Evolutionary conservation across 2,329 filamentous ascomycete species (phyloP).

Genomic region (Leptographium galeiforme): DNA sequence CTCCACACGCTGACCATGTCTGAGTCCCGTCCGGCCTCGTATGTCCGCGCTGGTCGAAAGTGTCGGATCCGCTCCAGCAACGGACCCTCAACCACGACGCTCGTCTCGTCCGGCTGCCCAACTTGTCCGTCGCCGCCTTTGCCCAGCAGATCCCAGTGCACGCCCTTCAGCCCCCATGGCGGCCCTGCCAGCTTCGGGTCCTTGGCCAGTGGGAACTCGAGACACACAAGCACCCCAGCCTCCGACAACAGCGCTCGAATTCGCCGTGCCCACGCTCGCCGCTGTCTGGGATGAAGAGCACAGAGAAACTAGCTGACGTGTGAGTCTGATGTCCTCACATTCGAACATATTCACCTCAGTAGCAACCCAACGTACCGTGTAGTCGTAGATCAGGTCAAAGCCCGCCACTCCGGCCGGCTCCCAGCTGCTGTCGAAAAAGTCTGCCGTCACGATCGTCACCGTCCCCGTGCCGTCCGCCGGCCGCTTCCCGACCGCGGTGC

Average conservation of each 20-base stretch:
- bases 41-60: not conserved
- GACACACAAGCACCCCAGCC: conserved; percentile 21
- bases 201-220: conserved; percentile 28
- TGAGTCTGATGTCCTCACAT: not conserved
- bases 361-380: conserved; percentile 18
- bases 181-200: conserved; percentile 18
- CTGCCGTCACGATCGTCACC: conserved; percentile 29
- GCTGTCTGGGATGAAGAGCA: conserved; percentile 15
- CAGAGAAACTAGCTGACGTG: conserved; percentile 16
- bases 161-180: conserved; percentile 23
- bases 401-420: conserved; percentile 12
- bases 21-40: not conserved
- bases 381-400: conserved; percentile 33
- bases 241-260: conserved; percentile 18
- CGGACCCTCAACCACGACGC: not conserved
- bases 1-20: not conserved
- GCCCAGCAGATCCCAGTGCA: conserved; percentile 21
- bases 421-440: conserved; percentile 34
- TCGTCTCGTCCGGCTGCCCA: conserved; percentile 6
- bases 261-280: conserved; percentile 15
- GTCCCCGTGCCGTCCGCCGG: not conserved
- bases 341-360: too few relatives aligned
- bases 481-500: not conserved
- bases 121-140: conserved; percentile 16
- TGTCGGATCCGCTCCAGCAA: not conserved